Evolutionary conservation across 2,329 filamentous ascomycete species (phyloP), one percentile per base, ranked within the genome.

Genomic region (Fusarium pininemorale): DNA sequence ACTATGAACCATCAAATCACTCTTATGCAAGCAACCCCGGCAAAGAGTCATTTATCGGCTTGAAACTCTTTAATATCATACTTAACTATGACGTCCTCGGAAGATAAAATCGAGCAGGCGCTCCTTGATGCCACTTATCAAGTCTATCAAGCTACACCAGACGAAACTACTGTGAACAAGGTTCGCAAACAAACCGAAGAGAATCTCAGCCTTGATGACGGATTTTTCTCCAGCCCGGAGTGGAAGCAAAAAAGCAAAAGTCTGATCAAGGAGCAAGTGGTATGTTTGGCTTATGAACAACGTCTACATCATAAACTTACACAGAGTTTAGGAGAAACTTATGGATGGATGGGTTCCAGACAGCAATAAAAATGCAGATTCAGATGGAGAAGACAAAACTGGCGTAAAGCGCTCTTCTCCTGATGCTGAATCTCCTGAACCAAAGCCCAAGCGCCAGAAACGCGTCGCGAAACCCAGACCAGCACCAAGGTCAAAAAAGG

Each of bases 181-280:
- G 85, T 90, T 62, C 89, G 90, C 63, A 85, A 87, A 67, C 82
- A 82, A 50, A 86, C 85, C 5, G 88, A 90, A 67, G 80, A 86
- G 37, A 80, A 86, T 48, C 80, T 89, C 2, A 80, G 78, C 3
- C 83, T 91, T 4, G 84, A 86, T 1, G 80, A 85, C 3, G 87
- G 85, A 0, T 90, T 90, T 70, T 86, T 91, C 56, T 81, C 82
- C 20, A 72, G 78, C 5, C 80, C 72, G 0, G 80, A 86, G 22
- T 92, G 90, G 90, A 91, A 91, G 78, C 79, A 82, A 9, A 86
- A 84, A 73, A 91, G 89, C 79, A 91, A 91, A 76, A 78, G 80
- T 2, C 75, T 91, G n/a, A 90, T 92, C 71, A 87, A 87, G 59
- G 81, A 82, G 24, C 82, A 84, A 54, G 85, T 87, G n/a, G 90